Percentiles rank a stretch among this genome's conserved stretches.
Evolutionary conservation across 2,329 filamentous ascomycete species (phyloP).

Genomic region (Fusarium sp.): DNA sequence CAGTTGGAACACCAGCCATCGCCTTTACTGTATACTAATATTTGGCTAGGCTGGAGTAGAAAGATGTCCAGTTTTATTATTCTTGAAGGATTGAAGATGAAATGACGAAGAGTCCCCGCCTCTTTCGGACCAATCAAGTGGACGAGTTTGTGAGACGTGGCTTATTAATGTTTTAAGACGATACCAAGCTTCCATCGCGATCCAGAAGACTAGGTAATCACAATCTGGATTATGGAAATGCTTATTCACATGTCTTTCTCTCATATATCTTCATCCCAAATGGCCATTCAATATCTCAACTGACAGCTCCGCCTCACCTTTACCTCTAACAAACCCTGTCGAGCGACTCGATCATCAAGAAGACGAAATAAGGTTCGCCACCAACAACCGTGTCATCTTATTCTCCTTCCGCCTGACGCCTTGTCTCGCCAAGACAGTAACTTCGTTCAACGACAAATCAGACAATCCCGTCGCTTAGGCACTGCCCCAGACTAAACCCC

Average conservation of each 20-base stretch:
- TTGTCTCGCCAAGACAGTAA: background rate
- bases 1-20: slow-evolving; percentile 2
- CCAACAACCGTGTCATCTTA: background rate
- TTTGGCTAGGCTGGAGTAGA: too few relatives aligned
- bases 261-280: too few relatives aligned
- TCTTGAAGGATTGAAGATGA: background rate
- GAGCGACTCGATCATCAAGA: background rate
- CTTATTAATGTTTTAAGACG: background rate
- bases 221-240: too few relatives aligned
- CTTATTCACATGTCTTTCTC: too few relatives aligned
- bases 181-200: too few relatives aligned
- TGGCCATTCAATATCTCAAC: too few relatives aligned
- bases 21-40: too few relatives aligned
- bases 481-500: background rate
- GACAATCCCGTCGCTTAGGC: background rate
- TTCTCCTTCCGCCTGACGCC: background rate
- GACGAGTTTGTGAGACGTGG: background rate
- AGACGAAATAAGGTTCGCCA: background rate
- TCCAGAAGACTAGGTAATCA: too few relatives aligned
- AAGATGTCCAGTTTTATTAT: background rate
- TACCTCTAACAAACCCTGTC: background rate
- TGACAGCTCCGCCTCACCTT: too few relatives aligned
- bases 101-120: background rate
- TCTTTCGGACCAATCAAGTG: background rate
- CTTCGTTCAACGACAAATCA: background rate